Base-by-base conservation (phyloP, 2,329 filamentous ascomycete genomes). In the Pseudogymnoascus sp. region DNA sequence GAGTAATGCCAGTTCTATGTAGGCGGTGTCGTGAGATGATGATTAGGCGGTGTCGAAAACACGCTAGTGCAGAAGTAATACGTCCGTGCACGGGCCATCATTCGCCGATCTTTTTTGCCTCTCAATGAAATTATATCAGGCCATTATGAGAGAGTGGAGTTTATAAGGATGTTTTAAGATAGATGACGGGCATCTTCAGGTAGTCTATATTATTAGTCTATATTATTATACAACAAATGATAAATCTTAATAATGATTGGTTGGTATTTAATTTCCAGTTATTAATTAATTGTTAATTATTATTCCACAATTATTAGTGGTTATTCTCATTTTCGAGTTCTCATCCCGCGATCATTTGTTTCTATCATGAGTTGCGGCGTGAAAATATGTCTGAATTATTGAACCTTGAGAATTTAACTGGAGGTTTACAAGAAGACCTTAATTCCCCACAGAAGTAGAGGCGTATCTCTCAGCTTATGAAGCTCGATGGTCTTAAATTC, bases 1-100 rank as follows among this genome's bases (percentile, higher is more conserved):
- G 59, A 60, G 59, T 60, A 60, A 60, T 60, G 59, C 59, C 59
- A 60, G 59, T 40, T 60, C 59, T 60, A 60, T 60, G 59, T 40
- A 42, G 59, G 59, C 59, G 59, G 59, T 60, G 59, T 60, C 59
- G 34, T 60, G 59, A 16, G 59, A 60, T 60, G 36, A 42, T 40
- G 34, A 42, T 38, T 60, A 60, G 59, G 59, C 59, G 59, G 59
- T 60, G 59, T 60, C 59, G 59, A 60, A 60, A 60, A 36, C 49
- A 34, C 49, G 49, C 49, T 56, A 56, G 49, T 56, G 49, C 28
- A 9, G 9, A 21, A 21, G 9, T 14, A 56, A 36, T 56, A 34
- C n/a, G 49, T 56, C 49, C 49, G 28, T 56, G 49, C 49, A 18
- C 28, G n/a, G n/a, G 28, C n/a, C 14, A 36, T 34, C 28, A 4